These are phyloP conservation scores for Penicillium sp. DNA, from an alignment of 2,329 filamentous ascomycete genomes.

Conservation along the genomic window DNA sequence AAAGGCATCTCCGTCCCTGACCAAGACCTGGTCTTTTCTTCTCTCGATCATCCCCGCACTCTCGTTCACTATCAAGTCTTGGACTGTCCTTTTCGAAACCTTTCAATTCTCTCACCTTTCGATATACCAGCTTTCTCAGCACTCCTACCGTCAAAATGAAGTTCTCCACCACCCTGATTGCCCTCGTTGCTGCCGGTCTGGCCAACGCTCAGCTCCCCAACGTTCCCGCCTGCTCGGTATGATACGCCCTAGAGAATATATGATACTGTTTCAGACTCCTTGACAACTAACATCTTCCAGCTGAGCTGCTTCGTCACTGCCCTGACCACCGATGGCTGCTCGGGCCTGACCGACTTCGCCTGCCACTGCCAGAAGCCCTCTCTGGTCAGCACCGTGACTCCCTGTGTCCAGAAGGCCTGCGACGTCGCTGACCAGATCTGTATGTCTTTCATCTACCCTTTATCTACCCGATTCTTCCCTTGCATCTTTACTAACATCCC, in stretches of 20 bases:
- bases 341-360: conserved; percentile 49
- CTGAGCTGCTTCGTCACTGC: conserved; percentile 49
- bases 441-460: conserved; percentile 21
- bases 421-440: conserved; percentile 39
- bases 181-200: conserved; percentile 47
- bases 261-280: background rate
- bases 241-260: conserved; percentile 12
- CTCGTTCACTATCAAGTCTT: conserved; percentile 19
- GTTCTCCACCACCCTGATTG: conserved; percentile 33
- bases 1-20: conserved; percentile 18
- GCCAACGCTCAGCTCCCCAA: conserved; percentile 49
- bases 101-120: background rate
- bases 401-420: conserved; percentile 51
- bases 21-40: conserved; percentile 5
- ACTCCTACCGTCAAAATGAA: conserved; percentile 33
- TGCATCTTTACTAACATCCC: background rate
- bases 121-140: conserved; percentile 1
- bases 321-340: conserved; percentile 48
- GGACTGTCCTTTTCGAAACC: conserved; percentile 25
- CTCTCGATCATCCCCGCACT: conserved; percentile 7
- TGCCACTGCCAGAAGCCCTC: conserved; percentile 52
- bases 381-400: conserved; percentile 45
- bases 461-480: too few species aligned
- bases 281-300: conserved; percentile 29
- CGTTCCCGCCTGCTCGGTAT: conserved; percentile 51